phyloP scores from a whole-genome alignment of 2,329 filamentous ascomycete genomes.

The Fusarium scirpi region DNA sequence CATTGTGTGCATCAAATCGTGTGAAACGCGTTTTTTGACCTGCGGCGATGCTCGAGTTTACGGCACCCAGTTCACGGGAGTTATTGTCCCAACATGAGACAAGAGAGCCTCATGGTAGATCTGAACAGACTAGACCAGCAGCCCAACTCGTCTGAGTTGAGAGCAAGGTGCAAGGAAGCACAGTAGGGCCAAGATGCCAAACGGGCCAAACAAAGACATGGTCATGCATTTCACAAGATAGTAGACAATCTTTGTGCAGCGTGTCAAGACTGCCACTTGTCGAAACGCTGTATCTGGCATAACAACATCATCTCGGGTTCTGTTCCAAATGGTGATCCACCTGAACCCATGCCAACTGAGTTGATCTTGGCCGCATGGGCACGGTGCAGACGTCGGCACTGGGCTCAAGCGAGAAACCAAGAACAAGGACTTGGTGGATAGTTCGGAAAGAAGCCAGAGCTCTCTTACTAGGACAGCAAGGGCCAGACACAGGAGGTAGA shows the following conservation, averaged over 20 bases:
- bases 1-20: slow-evolving; percentile 8
- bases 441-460: slow-evolving; percentile 33
- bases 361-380: slow-evolving; percentile 41
- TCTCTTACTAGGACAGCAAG: slow-evolving; percentile 36
- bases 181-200: slow-evolving; percentile 17
- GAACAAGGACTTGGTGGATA: slow-evolving; percentile 41
- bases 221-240: slow-evolving; percentile 11
- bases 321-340: slow-evolving; percentile 43
- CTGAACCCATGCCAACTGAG: slow-evolving; percentile 29
- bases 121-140: slow-evolving; percentile 8
- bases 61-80: slow-evolving; percentile 12
- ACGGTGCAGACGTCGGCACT: slow-evolving; percentile 46
- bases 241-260: slow-evolving; percentile 12
- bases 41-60: slow-evolving; percentile 2
- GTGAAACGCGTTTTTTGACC: slow-evolving; percentile 23
- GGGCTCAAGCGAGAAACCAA: slow-evolving; percentile 40
- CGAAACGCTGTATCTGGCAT: slow-evolving; percentile 40
- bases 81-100: slow-evolving; percentile 19
- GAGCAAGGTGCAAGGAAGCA: slow-evolving; percentile 11
- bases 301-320: slow-evolving; percentile 40
- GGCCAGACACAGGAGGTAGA: slow-evolving; percentile 38
- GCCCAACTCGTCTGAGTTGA: slow-evolving; percentile 7
- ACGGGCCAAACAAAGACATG: slow-evolving; percentile 19
- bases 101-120: slow-evolving; percentile 30
- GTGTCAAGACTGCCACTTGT: slow-evolving; percentile 30